phyloP scores from a whole-genome alignment of 2,329 filamentous ascomycete species.

The Xylariaceae sp. region DNA sequence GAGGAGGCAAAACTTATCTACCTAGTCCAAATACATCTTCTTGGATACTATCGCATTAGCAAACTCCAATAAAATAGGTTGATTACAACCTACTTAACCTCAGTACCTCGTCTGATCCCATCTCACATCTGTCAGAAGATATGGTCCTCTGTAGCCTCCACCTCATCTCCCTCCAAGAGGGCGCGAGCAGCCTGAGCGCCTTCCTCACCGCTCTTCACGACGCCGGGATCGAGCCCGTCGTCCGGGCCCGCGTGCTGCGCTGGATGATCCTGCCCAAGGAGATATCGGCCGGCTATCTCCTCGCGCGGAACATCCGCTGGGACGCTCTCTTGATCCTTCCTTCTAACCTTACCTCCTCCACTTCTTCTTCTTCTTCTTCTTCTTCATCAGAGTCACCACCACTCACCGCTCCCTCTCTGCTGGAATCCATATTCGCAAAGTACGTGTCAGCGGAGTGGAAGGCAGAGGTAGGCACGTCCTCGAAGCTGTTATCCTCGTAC shows the following conservation, averaged over 20 bases:
- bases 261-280: constrained; percentile 24
- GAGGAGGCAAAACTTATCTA: constrained; percentile 1
- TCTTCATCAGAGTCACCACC: neutral
- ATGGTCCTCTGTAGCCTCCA: constrained; percentile 26
- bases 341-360: constrained; percentile 1
- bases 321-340: constrained; percentile 19
- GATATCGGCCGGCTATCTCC: constrained; percentile 18
- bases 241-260: constrained; percentile 20
- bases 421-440: no score
- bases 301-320: constrained; percentile 23
- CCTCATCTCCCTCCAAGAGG: constrained; percentile 19
- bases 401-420: constrained; percentile 4
- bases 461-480: constrained; percentile 19
- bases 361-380: neutral
- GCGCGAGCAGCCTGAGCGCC: constrained; percentile 9
- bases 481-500: constrained; percentile 18
- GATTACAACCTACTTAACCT: neutral
- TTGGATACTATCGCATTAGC: neutral
- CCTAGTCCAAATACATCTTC: no score
- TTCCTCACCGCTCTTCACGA: constrained; percentile 19
- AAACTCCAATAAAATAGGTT: no score
- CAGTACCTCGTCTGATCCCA: neutral
- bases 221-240: constrained; percentile 18
- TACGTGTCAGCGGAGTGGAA: constrained; percentile 18
- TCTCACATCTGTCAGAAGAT: constrained; percentile 1